Conservation (phyloP, 371 early-diverging fungal species). For the Batkoa obscura region DNA sequence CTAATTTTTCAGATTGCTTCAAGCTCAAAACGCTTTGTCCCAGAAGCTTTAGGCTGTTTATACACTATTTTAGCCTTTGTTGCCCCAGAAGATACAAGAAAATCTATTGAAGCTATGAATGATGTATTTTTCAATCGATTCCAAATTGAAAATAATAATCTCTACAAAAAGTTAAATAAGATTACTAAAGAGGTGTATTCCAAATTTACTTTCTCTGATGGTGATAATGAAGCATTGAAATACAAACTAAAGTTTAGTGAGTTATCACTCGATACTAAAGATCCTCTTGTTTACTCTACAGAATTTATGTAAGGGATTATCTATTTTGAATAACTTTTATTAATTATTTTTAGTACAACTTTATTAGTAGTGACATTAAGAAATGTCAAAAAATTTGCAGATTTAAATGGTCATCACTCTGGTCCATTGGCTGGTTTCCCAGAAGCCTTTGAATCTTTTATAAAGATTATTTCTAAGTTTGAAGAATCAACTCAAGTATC, state of each 20-base stretch:
- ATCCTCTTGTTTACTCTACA: background rate
- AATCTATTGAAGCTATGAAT: constrained; percentile 13
- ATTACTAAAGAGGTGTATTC: background rate
- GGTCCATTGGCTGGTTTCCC: background rate
- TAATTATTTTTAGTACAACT: background rate
- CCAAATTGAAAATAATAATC: background rate
- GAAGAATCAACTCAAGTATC: background rate
- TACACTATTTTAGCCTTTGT: constrained; percentile 22
- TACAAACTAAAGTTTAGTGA: background rate
- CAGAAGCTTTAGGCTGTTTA: constrained; percentile 65
- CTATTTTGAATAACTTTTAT: background rate
- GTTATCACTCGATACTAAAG: background rate
- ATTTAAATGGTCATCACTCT: background rate
- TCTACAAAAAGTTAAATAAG: background rate
- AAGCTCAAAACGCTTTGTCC: constrained; percentile 64
- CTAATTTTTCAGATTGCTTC: constrained; percentile 22
- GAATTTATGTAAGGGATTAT: background rate
- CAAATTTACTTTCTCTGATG: background rate
- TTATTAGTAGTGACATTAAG: background rate
- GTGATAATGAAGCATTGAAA: background rate
- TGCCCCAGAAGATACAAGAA: constrained; percentile 22
- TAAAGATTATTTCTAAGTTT: background rate
- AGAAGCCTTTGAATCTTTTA: background rate
- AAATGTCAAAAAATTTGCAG: background rate
- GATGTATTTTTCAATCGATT: constrained; percentile 19